Percentiles rank a stretch among this genome's conserved stretches.
These are phyloP conservation scores for Diplodia seriata DNA, from an alignment of 2,329 filamentous ascomycete genomes.

Conservation along the genomic window DNA sequence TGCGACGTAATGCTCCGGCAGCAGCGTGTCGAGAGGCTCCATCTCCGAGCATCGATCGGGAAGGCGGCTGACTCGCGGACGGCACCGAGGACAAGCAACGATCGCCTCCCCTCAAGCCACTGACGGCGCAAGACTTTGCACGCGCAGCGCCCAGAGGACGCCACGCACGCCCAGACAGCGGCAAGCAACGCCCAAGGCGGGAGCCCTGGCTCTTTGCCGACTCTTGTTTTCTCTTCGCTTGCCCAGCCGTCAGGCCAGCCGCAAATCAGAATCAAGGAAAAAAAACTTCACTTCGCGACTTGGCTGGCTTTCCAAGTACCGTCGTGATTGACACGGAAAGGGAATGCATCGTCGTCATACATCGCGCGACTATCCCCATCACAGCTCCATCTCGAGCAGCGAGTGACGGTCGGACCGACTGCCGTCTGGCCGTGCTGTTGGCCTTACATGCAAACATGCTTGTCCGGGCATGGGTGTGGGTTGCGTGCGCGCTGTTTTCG, in stretches of 20 bases:
- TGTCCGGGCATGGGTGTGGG: slow-evolving; percentile 1
- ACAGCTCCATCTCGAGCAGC: slow-evolving; percentile 7
- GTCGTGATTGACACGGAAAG: not conserved
- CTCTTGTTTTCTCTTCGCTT: slow-evolving; percentile 3
- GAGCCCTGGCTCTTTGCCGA: not conserved
- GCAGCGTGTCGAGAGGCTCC: not conserved
- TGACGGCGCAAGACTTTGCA: slow-evolving; percentile 12
- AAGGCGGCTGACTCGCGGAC: slow-evolving; percentile 8
- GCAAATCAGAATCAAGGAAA: slow-evolving; percentile 19
- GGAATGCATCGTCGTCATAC: slow-evolving; percentile 2
- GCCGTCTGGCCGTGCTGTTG: slow-evolving; percentile 7
- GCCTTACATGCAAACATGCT: slow-evolving; percentile 24
- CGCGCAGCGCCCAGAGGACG: slow-evolving; percentile 8
- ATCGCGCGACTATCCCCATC: slow-evolving; percentile 17
- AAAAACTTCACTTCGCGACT: not conserved
- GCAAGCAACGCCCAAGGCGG: slow-evolving; percentile 11
- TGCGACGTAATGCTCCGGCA: slow-evolving; percentile 16
- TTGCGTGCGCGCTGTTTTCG: slow-evolving; percentile 14
- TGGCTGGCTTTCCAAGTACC: slow-evolving; percentile 2
- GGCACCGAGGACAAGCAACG: slow-evolving; percentile 19
- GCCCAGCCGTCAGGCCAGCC: slow-evolving; percentile 11
- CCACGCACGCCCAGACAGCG: slow-evolving; percentile 10
- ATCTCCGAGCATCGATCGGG: slow-evolving; percentile 31
- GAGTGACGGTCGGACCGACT: slow-evolving; percentile 18
- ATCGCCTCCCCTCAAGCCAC: slow-evolving; percentile 25